Evolutionary conservation across 2,329 filamentous ascomycete species (phyloP).

Genomic region (Phialocephala sp.): DNA sequence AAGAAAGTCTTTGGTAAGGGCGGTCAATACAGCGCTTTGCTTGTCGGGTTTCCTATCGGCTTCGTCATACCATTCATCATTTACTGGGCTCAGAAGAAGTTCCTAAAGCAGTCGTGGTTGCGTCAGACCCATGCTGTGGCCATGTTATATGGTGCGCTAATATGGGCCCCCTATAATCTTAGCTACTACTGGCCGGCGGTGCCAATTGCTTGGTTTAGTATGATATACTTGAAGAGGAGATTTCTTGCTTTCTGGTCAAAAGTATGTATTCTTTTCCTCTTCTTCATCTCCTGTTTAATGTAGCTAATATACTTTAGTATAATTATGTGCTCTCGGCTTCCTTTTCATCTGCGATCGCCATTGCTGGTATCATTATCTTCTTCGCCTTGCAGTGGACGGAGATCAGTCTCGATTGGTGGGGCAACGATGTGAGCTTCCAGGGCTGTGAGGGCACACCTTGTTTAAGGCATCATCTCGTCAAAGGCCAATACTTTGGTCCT

Average conservation of each 20-base stretch:
- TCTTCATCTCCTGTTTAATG: background rate
- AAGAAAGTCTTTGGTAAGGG: constrained; percentile 54
- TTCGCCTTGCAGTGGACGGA: constrained; percentile 56
- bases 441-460: constrained; percentile 48
- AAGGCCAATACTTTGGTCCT: constrained; percentile 43
- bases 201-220: constrained; percentile 54
- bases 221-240: constrained; percentile 53
- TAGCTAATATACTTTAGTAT: constrained; percentile 45
- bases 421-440: constrained; percentile 31
- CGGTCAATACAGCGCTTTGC: constrained; percentile 54
- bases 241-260: constrained; percentile 56
- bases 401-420: constrained; percentile 47
- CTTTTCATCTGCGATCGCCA: constrained; percentile 56
- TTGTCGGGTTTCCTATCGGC: constrained; percentile 58
- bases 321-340: constrained; percentile 60
- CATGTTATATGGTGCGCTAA: constrained; percentile 53
- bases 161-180: constrained; percentile 57
- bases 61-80: constrained; percentile 51
- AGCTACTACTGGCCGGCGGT: constrained; percentile 54
- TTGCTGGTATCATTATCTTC: constrained; percentile 59
- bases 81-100: constrained; percentile 50
- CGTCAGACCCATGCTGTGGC: constrained; percentile 55
- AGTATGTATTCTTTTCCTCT: constrained; percentile 38
- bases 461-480: constrained; percentile 43
- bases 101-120: constrained; percentile 46